These are phyloP conservation scores for Nemania sp. DNA, from an alignment of 2,329 filamentous ascomycete species.

Conservation along the genomic window DNA sequence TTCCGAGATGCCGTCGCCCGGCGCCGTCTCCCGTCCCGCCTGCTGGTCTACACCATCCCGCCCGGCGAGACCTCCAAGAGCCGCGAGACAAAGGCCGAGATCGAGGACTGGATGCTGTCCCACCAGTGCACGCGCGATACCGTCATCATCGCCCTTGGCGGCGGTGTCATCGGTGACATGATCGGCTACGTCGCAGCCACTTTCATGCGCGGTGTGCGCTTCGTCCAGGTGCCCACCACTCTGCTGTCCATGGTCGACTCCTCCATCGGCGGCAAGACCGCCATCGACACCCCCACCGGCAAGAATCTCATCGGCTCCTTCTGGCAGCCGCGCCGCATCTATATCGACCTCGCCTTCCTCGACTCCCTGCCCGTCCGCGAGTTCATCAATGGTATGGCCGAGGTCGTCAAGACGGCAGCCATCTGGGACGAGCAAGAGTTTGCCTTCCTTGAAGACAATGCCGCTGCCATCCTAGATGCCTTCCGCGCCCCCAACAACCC, in stretches of 20 bases:
- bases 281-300: conserved; percentile 92
- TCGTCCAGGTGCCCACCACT: conserved; percentile 95
- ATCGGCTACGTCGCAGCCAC: conserved; percentile 96
- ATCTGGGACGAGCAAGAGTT: conserved; percentile 95
- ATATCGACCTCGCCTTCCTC: conserved; percentile 90
- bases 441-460: conserved; percentile 79
- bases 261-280: conserved; percentile 97
- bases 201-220: conserved; percentile 96
- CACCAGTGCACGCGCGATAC: conserved; percentile 94
- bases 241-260: conserved; percentile 97
- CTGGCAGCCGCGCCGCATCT: conserved; percentile 93
- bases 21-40: conserved; percentile 59
- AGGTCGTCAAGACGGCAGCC: conserved; percentile 96
- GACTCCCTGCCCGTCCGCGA: conserved; percentile 88
- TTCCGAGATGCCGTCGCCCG: conserved; percentile 57
- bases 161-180: conserved; percentile 97
- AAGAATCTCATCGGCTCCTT: conserved; percentile 97
- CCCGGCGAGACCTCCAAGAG: conserved; percentile 95
- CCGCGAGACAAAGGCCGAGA: conserved; percentile 88
- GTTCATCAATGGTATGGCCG: conserved; percentile 98
- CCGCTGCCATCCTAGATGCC: conserved; percentile 73
- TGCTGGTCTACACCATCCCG: conserved; percentile 84
- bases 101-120: conserved; percentile 96
- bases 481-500: conserved; percentile 61
- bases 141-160: conserved; percentile 90